Base-by-base conservation (phyloP, 2,329 filamentous ascomycete species). In the Phoma sp. region DNA sequence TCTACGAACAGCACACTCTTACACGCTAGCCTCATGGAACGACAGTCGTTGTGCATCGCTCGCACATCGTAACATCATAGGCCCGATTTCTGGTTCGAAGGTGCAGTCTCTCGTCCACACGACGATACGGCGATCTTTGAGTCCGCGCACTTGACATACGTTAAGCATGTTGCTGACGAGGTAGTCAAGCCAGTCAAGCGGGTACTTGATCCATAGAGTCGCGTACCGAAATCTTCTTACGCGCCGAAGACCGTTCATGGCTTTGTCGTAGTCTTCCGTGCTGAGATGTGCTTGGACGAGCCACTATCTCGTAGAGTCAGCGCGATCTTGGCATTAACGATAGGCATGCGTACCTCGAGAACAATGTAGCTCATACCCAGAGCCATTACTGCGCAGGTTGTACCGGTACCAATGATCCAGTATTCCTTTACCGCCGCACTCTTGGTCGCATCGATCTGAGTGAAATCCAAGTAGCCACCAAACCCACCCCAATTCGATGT, bases 391-490 rank as follows among this genome's bases (percentile, higher is more conserved):
- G 61, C 54, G 21, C 60, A 66, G 2, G 68, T 64, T 1, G 69
- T 44, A 2, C 60, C 58, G 0, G 71, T 73, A 3, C 69, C 73
- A n/a, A 57, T 41, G 7, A 62, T 60, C 73, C 74, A 75, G 41
- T 73, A 74, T 17, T 47, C 47, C 3, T 38, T 40, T 0, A 73
- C 65, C 21, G 53, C 57, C 0, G 45, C 40, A 24, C 58, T 64
- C 27, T 69, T 70, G 15, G 72, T 72, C 6, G 66, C 61, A 37
- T 69, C 62, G 25, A 27, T 37, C 19, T 69, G 61, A 12, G 54
- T 62, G 44, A 70, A 68, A 40, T 79, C 74, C 31, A 79, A 62
- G 44, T 78, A 80, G 6, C 78, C 76, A n/a, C 74, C 72, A 6
- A 58, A 59, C 3, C 55, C 51, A 5, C 63, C 70, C 72, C 75